Percentiles rank a stretch among this genome's conserved stretches.
Conservation (phyloP, 192 early-diverging fungal species). For the Backusella mclennaniae region DNA sequence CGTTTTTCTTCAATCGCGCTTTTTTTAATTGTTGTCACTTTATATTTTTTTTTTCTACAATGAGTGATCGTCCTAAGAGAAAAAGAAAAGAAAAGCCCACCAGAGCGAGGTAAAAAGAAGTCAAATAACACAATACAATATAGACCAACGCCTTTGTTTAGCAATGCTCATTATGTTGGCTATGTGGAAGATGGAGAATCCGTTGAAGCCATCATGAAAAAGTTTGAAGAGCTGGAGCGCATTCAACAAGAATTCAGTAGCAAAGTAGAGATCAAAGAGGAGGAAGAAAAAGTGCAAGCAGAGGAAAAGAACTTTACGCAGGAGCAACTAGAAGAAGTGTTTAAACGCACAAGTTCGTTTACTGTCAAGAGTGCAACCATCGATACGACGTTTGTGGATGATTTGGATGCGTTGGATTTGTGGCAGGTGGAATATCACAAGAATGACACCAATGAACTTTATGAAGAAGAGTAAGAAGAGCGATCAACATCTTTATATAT, state of each 20-base stretch:
- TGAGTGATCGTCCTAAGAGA: constrained; percentile 41
- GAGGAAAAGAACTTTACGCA: constrained; percentile 45
- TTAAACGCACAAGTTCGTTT: constrained; percentile 87
- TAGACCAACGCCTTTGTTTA: constrained; percentile 12
- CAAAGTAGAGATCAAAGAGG: constrained; percentile 9
- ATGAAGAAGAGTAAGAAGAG: constrained; percentile 73
- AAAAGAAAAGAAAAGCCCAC: constrained; percentile 31
- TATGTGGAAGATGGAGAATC: constrained; percentile 97
- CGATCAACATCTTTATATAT: not conserved
- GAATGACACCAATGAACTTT: constrained; percentile 66
- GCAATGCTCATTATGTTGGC: constrained; percentile 84
- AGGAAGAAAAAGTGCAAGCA: not conserved
- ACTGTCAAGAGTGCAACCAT: constrained; percentile 66
- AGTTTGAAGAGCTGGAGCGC: constrained; percentile 93
- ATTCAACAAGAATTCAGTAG: constrained; percentile 75
- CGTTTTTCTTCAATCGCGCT: not conserved
- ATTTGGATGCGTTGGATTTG: constrained; percentile 71
- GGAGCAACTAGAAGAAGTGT: constrained; percentile 88
- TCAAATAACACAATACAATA: not conserved
- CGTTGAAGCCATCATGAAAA: constrained; percentile 96
- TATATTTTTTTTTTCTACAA: not conserved
- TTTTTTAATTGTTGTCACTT: no score
- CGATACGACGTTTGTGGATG: constrained; percentile 52
- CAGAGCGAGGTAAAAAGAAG: constrained; percentile 22
- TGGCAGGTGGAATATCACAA: constrained; percentile 80